phyloP scores from a whole-genome alignment of 1,284 basidiomycete species.

The Ceratobasidium papillatum region DNA sequence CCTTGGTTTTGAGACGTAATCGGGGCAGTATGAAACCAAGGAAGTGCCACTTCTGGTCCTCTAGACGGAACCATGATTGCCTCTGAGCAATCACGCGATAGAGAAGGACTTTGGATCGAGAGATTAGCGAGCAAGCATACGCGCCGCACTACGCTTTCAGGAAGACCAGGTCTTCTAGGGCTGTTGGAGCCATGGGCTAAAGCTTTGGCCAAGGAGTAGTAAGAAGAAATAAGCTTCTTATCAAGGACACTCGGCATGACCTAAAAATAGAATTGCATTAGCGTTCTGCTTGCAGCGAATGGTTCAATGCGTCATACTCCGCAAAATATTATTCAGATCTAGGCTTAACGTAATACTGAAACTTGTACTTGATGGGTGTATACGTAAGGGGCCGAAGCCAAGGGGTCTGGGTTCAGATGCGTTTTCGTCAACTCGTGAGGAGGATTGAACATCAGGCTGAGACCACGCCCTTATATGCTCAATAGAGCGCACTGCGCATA shows the following conservation, averaged over 20 bases:
- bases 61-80: constrained; percentile 3
- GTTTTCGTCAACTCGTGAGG: too few species aligned
- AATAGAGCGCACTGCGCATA: too few species aligned
- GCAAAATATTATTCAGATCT: too few species aligned
- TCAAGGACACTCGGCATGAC: background rate
- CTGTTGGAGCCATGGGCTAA: background rate
- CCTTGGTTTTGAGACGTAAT: background rate
- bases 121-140: background rate
- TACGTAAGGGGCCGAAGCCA: too few species aligned
- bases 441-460: too few species aligned
- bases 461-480: too few species aligned
- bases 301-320: too few species aligned
- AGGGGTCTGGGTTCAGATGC: too few species aligned
- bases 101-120: background rate
- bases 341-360: too few species aligned
- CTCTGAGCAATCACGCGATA: background rate
- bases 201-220: background rate
- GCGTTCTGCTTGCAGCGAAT: too few species aligned
- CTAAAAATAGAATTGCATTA: too few species aligned
- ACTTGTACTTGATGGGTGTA: too few species aligned
- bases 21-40: constrained; percentile 7
- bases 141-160: constrained; percentile 4
- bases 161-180: background rate
- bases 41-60: constrained; percentile 5
- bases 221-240: background rate